A percentile compares a stretch with the other conserved stretches of the same genome.
Conservation (phyloP, 2,329 filamentous ascomycete genomes). For the Tolypocladium guangdongense region DNA sequence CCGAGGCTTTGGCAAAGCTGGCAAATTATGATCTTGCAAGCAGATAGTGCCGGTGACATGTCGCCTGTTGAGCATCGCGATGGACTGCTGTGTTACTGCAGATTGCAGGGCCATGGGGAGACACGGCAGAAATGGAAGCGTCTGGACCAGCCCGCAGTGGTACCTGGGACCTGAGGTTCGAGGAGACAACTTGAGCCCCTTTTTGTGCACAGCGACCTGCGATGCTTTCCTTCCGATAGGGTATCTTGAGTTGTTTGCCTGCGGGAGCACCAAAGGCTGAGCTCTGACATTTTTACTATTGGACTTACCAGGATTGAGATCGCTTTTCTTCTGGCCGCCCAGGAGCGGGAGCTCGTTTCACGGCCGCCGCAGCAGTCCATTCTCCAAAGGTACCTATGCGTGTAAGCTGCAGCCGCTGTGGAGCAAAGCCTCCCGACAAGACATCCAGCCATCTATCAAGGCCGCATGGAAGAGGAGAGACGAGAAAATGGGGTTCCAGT, state of each 20-base stretch:
- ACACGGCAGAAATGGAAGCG: not conserved
- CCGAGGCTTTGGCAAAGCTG: not conserved
- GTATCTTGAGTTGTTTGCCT: too few relatives aligned
- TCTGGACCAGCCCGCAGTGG: not conserved
- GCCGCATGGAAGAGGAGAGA: not conserved
- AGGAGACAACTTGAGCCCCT: too few relatives aligned
- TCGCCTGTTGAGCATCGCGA: not conserved
- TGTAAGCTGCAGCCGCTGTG: not conserved
- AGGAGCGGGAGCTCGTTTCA: not conserved
- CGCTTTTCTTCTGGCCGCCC: not conserved
- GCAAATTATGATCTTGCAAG: not conserved
- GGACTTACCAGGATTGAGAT: not conserved
- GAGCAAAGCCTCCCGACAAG: too few relatives aligned
- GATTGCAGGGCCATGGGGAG: not conserved
- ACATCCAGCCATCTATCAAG: not conserved
- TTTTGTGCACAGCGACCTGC: too few relatives aligned
- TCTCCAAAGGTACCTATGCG: too few relatives aligned
- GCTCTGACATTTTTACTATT: not conserved
- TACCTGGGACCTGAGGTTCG: not conserved
- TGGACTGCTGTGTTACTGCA: not conserved
- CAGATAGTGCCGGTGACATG: not conserved
- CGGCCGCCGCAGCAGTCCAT: too few relatives aligned
- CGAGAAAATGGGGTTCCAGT: not conserved
- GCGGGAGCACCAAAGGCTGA: not conserved
- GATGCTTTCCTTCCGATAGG: too few relatives aligned